phyloP scores from a whole-genome alignment of 257 asterid genomes.

The Ehretia macrophylla region DNA sequence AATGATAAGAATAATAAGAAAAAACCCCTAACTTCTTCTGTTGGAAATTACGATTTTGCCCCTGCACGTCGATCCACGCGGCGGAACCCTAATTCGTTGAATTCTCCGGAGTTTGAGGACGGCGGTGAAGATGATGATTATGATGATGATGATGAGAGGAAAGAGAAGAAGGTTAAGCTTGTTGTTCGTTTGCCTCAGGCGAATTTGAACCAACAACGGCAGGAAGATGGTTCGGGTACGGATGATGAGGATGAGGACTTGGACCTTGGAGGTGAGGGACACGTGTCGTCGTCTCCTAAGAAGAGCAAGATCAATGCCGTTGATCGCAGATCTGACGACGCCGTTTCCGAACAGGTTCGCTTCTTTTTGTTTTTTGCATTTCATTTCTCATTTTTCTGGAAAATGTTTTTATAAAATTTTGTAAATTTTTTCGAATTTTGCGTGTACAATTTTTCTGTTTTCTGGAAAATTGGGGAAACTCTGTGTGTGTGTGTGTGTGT shows the following conservation, averaged over 20 bases:
- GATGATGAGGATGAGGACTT: conserved; percentile 42
- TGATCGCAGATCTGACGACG: conserved; percentile 72
- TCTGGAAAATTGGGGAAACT: too few species aligned
- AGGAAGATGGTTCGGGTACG: conserved; percentile 17
- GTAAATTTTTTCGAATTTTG: background rate
- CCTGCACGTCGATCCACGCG: conserved; percentile 35
- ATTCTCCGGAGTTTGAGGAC: conserved; percentile 22
- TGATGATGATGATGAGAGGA: conserved; percentile 82
- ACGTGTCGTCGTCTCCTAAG: conserved; percentile 33
- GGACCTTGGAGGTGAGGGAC: conserved; percentile 38
- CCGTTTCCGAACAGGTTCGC: conserved; percentile 49
- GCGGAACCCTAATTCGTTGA: conserved; percentile 29
- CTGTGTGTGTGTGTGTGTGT: too few species aligned
- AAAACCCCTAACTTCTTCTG: conserved; percentile 35
- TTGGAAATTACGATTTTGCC: conserved; percentile 37
- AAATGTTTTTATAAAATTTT: too few species aligned
- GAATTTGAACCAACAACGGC: conserved; percentile 27
- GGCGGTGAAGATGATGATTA: conserved; percentile 28
- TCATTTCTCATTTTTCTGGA: background rate
- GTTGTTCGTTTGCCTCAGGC: conserved; percentile 75
- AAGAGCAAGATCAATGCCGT: conserved; percentile 47
- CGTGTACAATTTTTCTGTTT: too few species aligned
- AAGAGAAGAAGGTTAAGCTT: conserved; percentile 84
- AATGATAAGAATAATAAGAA: too few species aligned
- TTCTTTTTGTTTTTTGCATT: background rate